phyloP scores from a whole-genome alignment of 352 stramenopile genomes.

The Blastocystis sp. region DNA sequence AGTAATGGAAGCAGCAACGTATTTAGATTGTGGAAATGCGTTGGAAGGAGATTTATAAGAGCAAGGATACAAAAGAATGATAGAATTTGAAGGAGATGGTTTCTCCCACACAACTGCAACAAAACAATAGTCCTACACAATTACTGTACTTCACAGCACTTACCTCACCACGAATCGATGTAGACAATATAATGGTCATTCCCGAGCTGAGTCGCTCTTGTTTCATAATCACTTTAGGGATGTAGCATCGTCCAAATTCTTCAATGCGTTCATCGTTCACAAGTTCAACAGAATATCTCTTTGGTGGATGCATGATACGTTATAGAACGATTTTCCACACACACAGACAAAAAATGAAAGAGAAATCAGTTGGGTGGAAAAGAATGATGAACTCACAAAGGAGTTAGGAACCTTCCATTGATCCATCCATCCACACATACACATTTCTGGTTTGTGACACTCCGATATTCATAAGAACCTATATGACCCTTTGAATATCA shows the following conservation, averaged over 20 bases:
- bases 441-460: too few relatives aligned
- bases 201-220: not conserved
- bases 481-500: too few relatives aligned
- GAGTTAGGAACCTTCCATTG: too few relatives aligned
- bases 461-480: too few relatives aligned
- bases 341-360: too few relatives aligned
- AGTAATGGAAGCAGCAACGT: not conserved
- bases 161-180: not conserved
- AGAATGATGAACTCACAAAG: not conserved
- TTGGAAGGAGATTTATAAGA: not conserved
- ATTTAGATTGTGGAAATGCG: not conserved
- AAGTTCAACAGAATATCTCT: not conserved
- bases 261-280: not conserved
- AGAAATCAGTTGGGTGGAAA: not conserved
- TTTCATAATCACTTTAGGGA: slow-evolving; percentile 44
- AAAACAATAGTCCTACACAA: not conserved
- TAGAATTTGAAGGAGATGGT: not conserved
- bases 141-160: not conserved
- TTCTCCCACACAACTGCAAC: slow-evolving; percentile 39
- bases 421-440: too few relatives aligned
- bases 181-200: not conserved
- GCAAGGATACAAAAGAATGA: slow-evolving; percentile 16
- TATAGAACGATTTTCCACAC: too few relatives aligned
- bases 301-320: not conserved
- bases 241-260: slow-evolving; percentile 27